Percentiles rank a stretch among this genome's conserved stretches.
Conservation (phyloP, 192 early-diverging fungal genomes). For the Phlyctochytrium arcticum region DNA sequence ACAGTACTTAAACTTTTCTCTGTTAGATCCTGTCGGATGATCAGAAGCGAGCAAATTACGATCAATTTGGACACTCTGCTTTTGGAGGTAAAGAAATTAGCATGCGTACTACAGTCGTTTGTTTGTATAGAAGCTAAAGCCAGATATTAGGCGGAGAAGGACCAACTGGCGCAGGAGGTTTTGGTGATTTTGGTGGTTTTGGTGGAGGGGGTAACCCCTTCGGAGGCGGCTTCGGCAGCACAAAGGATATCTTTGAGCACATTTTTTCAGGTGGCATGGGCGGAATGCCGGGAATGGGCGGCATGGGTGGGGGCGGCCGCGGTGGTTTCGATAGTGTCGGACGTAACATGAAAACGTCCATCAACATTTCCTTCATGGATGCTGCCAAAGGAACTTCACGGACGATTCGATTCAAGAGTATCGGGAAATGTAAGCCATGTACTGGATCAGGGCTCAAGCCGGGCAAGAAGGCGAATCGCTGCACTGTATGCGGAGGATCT, state of each 20-base stretch:
- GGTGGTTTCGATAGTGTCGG: conserved; percentile 41
- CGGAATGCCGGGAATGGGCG: conserved; percentile 32
- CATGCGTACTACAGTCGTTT: too few species aligned
- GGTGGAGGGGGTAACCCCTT: conserved; percentile 50
- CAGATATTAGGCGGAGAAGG: conserved; percentile 25
- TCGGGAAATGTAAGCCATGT: conserved; percentile 76
- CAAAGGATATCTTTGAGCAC: conserved; percentile 68
- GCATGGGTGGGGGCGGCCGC: conserved; percentile 11
- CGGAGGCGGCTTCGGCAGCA: conserved; percentile 41
- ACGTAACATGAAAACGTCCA: conserved; percentile 58
- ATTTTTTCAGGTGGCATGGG: conserved; percentile 63
- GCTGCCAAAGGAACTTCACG: conserved; percentile 77
- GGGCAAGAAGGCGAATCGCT: conserved; percentile 67
- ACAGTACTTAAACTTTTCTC: neutral
- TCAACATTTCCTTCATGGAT: conserved; percentile 85
- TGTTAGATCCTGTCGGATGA: conserved; percentile 82
- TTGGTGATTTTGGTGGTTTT: conserved; percentile 50
- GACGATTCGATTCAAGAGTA: conserved; percentile 57
- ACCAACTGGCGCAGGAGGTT: conserved; percentile 39
- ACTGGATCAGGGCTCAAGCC: conserved; percentile 74
- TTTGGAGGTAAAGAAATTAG: conserved; percentile 11
- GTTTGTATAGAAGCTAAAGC: too few species aligned
- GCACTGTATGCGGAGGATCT: conserved; percentile 73
- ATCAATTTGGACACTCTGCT: conserved; percentile 75
- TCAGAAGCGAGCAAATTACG: conserved; percentile 84